A percentile compares a stretch with the other conserved stretches of the same genome.
Conservation (phyloP, 2,329 filamentous ascomycete genomes). For the Colletotrichum musae region DNA sequence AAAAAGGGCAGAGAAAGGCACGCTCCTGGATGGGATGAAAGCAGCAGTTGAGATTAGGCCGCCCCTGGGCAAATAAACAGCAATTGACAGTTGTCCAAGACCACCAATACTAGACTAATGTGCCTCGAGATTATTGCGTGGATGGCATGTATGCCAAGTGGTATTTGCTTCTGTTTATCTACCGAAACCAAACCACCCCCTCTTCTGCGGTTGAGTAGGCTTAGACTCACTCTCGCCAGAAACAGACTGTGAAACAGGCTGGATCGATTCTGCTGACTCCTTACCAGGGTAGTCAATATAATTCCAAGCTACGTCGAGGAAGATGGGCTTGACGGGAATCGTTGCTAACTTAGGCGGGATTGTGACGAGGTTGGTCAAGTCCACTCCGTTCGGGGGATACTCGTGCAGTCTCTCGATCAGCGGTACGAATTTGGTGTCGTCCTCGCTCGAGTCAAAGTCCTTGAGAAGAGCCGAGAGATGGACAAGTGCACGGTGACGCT, state of each 20-base stretch:
- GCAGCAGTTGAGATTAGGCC: too few relatives aligned
- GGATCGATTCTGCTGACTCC: conserved; percentile 47
- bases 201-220: conserved; percentile 71
- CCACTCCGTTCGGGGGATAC: conserved; percentile 79
- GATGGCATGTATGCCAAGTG: background rate
- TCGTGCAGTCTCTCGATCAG: conserved; percentile 82
- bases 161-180: conserved; percentile 53
- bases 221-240: conserved; percentile 47
- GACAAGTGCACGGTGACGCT: conserved; percentile 87
- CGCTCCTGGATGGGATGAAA: too few relatives aligned
- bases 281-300: conserved; percentile 92
- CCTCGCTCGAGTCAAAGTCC: conserved; percentile 56
- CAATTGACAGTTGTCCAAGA: background rate
- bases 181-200: conserved; percentile 84
- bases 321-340: conserved; percentile 93
- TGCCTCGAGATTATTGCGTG: background rate
- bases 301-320: conserved; percentile 97
- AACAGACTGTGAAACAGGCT: conserved; percentile 36
- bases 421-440: conserved; percentile 65
- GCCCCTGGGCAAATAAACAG: too few relatives aligned
- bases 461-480: conserved; percentile 80
- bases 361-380: conserved; percentile 85
- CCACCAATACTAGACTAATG: background rate
- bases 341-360: conserved; percentile 88
- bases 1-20: too few relatives aligned